phyloP scores from a whole-genome alignment of 305 asterid species.

The Solanum chacoense region DNA sequence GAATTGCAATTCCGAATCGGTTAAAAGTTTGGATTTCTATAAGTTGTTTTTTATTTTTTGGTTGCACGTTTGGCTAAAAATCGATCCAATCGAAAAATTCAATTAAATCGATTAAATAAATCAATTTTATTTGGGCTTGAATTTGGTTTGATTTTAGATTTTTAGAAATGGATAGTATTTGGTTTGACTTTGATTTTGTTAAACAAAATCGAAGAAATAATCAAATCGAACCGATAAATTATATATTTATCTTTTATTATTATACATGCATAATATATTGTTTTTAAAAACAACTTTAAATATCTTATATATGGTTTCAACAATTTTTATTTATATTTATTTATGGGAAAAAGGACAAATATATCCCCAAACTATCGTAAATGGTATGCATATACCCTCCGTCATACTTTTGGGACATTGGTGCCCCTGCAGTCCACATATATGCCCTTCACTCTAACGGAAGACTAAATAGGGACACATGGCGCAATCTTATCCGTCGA shows the following conservation, averaged over 20 bases:
- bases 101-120: no score
- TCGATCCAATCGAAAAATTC: no score
- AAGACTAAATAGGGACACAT: not conserved
- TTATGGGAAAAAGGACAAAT: not conserved
- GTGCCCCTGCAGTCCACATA: no score
- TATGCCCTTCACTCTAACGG: not conserved
- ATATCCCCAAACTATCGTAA: no score
- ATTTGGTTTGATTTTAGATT: not conserved
- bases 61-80: not conserved
- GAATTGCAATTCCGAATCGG: not conserved
- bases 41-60: no score
- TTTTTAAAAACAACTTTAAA: no score
- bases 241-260: no score
- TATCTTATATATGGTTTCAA: no score
- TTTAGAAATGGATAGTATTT: not conserved
- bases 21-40: not conserved
- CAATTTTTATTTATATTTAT: no score
- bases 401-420: not conserved
- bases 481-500: fast-evolving
- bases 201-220: no score
- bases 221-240: not conserved
- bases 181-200: not conserved
- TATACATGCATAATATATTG: not conserved
- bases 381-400: not conserved
- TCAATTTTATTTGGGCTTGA: not conserved